Percentiles rank a stretch among this genome's conserved stretches.
phyloP scores from a whole-genome alignment of 768 basidiomycete species.

The Trametes punicea region DNA sequence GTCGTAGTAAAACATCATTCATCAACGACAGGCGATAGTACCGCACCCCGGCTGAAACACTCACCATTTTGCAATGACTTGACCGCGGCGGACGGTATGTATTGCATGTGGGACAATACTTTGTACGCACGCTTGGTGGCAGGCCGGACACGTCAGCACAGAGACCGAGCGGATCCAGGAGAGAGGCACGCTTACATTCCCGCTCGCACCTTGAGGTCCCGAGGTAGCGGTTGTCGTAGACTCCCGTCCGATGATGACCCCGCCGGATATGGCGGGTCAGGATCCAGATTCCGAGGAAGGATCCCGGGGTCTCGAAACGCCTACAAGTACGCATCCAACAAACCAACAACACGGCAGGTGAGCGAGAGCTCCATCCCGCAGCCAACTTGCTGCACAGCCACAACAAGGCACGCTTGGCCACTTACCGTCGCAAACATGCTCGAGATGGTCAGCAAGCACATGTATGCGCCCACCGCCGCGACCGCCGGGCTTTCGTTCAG shows the following conservation, averaged over 20 bases:
- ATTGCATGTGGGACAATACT: slow-evolving; percentile 91
- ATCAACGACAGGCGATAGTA: neutral
- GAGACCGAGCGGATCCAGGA: neutral
- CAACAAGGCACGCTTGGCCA: slow-evolving; percentile 15
- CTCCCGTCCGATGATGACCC: slow-evolving; percentile 62
- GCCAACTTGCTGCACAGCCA: slow-evolving; percentile 21
- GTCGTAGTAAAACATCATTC: neutral
- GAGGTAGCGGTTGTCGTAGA: slow-evolving; percentile 63
- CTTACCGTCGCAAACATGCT: slow-evolving; percentile 77
- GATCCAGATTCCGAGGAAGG: slow-evolving; percentile 83
- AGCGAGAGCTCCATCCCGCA: slow-evolving; percentile 5
- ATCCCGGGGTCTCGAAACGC: slow-evolving; percentile 86
- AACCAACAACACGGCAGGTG: slow-evolving; percentile 13
- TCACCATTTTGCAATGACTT: slow-evolving; percentile 93
- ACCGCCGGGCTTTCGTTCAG: slow-evolving; percentile 66
- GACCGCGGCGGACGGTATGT: slow-evolving; percentile 92
- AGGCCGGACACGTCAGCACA: neutral
- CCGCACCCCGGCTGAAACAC: slow-evolving; percentile 19
- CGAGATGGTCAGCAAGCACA: slow-evolving; percentile 63
- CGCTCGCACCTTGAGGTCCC: slow-evolving; percentile 74
- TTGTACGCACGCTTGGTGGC: slow-evolving; percentile 73
- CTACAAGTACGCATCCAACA: slow-evolving; percentile 33
- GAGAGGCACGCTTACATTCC: slow-evolving; percentile 57
- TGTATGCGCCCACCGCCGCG: slow-evolving; percentile 61
- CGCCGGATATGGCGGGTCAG: slow-evolving; percentile 73